Evolutionary conservation across 345 rosid species (phyloP).

Genomic region (Stellera chamaejasme): DNA sequence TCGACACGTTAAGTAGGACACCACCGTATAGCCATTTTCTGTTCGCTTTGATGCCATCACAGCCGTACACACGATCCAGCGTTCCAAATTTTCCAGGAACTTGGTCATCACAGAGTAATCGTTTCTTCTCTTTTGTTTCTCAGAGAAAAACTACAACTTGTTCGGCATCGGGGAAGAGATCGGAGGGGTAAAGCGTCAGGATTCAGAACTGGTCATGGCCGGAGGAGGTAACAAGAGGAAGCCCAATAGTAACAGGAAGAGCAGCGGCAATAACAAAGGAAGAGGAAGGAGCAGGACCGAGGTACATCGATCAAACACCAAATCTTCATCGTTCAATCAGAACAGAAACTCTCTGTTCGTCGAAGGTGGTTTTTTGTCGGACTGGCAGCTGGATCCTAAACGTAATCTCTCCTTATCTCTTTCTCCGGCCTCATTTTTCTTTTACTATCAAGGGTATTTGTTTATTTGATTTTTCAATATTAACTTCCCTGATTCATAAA

Average conservation of each 20-base stretch:
- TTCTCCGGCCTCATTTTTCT: constrained; percentile 5
- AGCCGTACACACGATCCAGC: background rate
- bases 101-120: too few relatives aligned
- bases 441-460: background rate
- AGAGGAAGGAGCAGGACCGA: constrained; percentile 18
- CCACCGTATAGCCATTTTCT: too few relatives aligned
- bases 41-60: background rate
- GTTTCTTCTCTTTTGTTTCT: too few relatives aligned
- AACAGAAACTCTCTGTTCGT: constrained; percentile 41
- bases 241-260: constrained; percentile 25
- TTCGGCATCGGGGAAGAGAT: too few relatives aligned
- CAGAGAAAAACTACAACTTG: too few relatives aligned
- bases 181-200: too few relatives aligned
- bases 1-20: too few relatives aligned
- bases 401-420: constrained; percentile 18
- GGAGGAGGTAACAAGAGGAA: constrained; percentile 41
- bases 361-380: constrained; percentile 69
- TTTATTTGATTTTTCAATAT: background rate
- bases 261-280: constrained; percentile 12
- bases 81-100: too few relatives aligned
- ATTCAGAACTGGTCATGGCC: constrained; percentile 27
- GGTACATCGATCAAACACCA: constrained; percentile 16
- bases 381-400: constrained; percentile 38
- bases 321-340: constrained; percentile 22
- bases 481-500: too few relatives aligned